Base-by-base conservation (phyloP, 257 asterid genomes). In the Linaria vulgaris region DNA sequence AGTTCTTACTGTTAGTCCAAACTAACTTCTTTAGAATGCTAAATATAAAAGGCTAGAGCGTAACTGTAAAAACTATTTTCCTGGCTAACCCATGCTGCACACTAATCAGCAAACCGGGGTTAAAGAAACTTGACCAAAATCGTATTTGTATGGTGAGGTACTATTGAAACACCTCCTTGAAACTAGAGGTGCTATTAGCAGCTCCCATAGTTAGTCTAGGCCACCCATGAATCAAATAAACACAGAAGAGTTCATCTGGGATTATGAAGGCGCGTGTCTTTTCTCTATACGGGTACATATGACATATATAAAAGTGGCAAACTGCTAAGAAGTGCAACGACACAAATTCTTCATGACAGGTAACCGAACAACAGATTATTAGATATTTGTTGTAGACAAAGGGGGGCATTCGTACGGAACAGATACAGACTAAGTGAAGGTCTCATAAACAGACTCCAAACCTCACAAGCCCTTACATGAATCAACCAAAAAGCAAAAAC, bases 171-270 rank as follows among this genome's bases (percentile, higher is more conserved):
- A 80, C 79, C 78, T 68, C 20, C 25, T 43, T 67, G 57, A 60
- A 64, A 60, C 41, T 43, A 25, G 69, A 79, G 79, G 88, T 68
- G 71, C 63, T 80, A 75, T 73, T 83, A 81, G 76, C 79, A 79
- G 69, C 86, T 76, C 57, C 79, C 74, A 75, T 38, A 7, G 51
- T 71, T 57, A 54, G 68, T 76, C 34, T 76, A 51, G 57, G 79
- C 83, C 87, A 82, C 64, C 88, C 71, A 79, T 74, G 83, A 78
- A 81, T 81, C 87, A 83, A 76, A 70, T 73, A 78, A 78, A 68
- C 82, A 79, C 65, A 17, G 24, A 21, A n/a, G 64, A 46, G 55
- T 60, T 72, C 53, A 66, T 56, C 21, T 27, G 34, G 34, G 34
- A 27, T 62, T 34, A 34, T 34, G 72, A 27, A 27, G 34, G 34